phyloP scores from a whole-genome alignment of 2,329 filamentous ascomycete species.

The Bipolaris zeicola region DNA sequence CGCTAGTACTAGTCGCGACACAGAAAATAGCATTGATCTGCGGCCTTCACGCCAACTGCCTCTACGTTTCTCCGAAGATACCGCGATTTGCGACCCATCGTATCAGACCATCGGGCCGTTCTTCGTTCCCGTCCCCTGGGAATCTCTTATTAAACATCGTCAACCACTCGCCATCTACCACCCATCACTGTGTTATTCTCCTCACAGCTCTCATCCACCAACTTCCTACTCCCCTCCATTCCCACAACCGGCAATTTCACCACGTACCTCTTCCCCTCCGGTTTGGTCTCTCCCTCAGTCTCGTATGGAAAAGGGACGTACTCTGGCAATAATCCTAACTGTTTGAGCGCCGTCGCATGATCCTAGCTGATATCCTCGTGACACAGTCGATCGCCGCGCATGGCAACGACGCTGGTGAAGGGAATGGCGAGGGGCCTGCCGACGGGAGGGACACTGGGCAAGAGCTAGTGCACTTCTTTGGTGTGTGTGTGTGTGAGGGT shows the following conservation, averaged over 20 bases:
- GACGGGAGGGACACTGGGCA: constrained; percentile 43
- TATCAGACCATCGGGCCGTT: no score
- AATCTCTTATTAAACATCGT: constrained; percentile 21
- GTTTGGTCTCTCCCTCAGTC: constrained; percentile 40
- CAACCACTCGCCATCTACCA: constrained; percentile 34
- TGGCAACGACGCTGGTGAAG: constrained; percentile 68
- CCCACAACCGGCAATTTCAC: constrained; percentile 66
- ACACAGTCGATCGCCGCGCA: constrained; percentile 70
- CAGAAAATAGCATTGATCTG: no score
- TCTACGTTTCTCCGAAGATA: no score
- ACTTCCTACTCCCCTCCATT: constrained; percentile 58
- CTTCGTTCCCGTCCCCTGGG: no score
- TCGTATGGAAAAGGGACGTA: constrained; percentile 64
- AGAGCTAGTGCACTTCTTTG: constrained; percentile 38
- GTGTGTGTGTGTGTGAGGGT: constrained; percentile 35
- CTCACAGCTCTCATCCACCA: constrained; percentile 57
- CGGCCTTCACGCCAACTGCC: no score
- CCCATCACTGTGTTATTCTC: constrained; percentile 64
- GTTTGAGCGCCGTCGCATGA: constrained; percentile 65
- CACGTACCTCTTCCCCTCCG: constrained; percentile 56
- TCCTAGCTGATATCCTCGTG: constrained; percentile 77
- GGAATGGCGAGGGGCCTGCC: constrained; percentile 59
- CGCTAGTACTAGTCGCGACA: no score
- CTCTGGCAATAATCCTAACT: constrained; percentile 67
- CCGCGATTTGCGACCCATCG: no score